Percentiles rank a stretch among this genome's conserved stretches.
phyloP scores from a whole-genome alignment of 2,329 filamentous ascomycete genomes.

The Verticillium nonalfalfae region DNA sequence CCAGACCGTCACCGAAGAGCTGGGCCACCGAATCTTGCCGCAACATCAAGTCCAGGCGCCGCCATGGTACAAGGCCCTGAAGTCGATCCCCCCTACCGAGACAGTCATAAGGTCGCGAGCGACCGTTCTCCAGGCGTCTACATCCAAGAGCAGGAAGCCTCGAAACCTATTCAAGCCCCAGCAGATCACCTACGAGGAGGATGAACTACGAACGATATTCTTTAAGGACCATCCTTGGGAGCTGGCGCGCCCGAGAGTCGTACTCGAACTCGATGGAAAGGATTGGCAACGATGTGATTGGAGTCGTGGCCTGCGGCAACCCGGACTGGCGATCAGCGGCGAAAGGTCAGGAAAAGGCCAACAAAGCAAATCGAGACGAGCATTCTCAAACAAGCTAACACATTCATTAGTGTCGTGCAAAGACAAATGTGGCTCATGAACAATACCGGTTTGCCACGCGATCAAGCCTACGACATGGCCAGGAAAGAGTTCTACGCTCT shows the following conservation, averaged over 20 bases:
- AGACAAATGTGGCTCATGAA: constrained; percentile 83
- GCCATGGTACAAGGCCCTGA: constrained; percentile 46
- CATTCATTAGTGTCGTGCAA: constrained; percentile 69
- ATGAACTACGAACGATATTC: constrained; percentile 72
- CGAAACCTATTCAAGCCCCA: constrained; percentile 78
- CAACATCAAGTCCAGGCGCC: constrained; percentile 25
- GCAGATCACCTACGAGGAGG: constrained; percentile 73
- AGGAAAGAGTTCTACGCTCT: constrained; percentile 86
- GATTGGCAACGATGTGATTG: constrained; percentile 74
- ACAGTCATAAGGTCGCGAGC: constrained; percentile 48
- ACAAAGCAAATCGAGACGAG: neutral
- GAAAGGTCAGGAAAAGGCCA: constrained; percentile 57
- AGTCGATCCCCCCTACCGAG: constrained; percentile 51
- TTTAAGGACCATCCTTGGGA: constrained; percentile 97
- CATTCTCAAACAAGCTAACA: neutral
- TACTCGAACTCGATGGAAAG: constrained; percentile 80
- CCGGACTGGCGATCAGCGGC: constrained; percentile 70
- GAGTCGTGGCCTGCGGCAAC: constrained; percentile 68
- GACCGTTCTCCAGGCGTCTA: constrained; percentile 32
- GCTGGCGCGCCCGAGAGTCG: constrained; percentile 76
- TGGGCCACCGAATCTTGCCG: constrained; percentile 32
- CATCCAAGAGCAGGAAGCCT: constrained; percentile 52
- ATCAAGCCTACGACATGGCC: constrained; percentile 75
- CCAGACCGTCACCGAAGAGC: constrained; percentile 35
- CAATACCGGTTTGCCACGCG: constrained; percentile 51